Evolutionary conservation across 495 filamentous ascomycete genomes (phyloP).

Genomic region (Penicillium waksmanii): DNA sequence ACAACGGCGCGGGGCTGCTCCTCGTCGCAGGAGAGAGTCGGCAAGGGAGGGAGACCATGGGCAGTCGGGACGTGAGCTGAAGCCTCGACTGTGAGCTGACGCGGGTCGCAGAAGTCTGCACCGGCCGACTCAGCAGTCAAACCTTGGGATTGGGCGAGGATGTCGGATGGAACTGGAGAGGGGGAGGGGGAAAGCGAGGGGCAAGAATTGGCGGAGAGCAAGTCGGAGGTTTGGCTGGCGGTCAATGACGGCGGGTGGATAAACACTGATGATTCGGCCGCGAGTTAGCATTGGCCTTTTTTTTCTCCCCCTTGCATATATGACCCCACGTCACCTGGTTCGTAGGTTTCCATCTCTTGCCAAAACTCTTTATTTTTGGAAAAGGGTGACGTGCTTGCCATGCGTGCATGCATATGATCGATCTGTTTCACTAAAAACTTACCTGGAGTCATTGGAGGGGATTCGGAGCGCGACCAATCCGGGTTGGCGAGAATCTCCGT

Average conservation of each 20-base stretch:
- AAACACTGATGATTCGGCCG: slow-evolving; percentile 60
- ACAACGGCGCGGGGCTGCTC: slow-evolving; percentile 78
- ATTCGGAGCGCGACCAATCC: slow-evolving; percentile 75
- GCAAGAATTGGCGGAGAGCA: slow-evolving; percentile 73
- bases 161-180: slow-evolving; percentile 65
- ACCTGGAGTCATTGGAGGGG: slow-evolving; percentile 94
- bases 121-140: slow-evolving; percentile 38
- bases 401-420: slow-evolving; percentile 3
- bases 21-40: slow-evolving; percentile 70
- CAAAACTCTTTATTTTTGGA: slow-evolving; percentile 5
- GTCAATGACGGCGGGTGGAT: slow-evolving; percentile 74
- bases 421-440: slow-evolving; percentile 47
- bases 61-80: slow-evolving; percentile 53
- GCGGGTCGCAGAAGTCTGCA: slow-evolving; percentile 87
- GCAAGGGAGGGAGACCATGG: slow-evolving; percentile 70
- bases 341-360: slow-evolving; percentile 4
- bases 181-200: slow-evolving; percentile 83
- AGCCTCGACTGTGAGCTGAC: slow-evolving; percentile 81
- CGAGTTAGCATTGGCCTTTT: slow-evolving; percentile 24
- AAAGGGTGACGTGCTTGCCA: not conserved
- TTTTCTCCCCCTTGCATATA: slow-evolving; percentile 20
- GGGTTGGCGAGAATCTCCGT: slow-evolving; percentile 75
- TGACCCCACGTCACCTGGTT: slow-evolving; percentile 15
- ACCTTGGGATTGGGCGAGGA: slow-evolving; percentile 66
- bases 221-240: slow-evolving; percentile 67